phyloP scores from a whole-genome alignment of 2,329 filamentous ascomycete species.

The Penicillium sp. region DNA sequence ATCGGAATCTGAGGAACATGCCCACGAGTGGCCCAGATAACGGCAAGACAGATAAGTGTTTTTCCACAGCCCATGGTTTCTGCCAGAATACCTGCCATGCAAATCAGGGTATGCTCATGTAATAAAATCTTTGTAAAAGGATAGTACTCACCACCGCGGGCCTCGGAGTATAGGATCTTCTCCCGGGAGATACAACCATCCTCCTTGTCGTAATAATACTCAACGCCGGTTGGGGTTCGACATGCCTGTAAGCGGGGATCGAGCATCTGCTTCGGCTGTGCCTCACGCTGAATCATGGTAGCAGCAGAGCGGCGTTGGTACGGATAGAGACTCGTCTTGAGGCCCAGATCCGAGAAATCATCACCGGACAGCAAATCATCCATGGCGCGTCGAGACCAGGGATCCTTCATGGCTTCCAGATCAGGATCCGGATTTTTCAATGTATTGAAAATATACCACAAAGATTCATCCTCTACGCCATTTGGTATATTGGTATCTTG shows the following conservation, averaged over 20 bases:
- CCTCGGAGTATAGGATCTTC: slow-evolving; percentile 70
- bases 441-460: slow-evolving; percentile 53
- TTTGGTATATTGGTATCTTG: slow-evolving; percentile 13
- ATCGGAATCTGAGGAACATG: slow-evolving; percentile 66
- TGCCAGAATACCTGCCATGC: slow-evolving; percentile 41
- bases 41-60: slow-evolving; percentile 77
- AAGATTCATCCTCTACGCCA: slow-evolving; percentile 40
- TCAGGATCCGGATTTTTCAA: slow-evolving; percentile 41
- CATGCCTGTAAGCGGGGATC: slow-evolving; percentile 69
- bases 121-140: neutral
- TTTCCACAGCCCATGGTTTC: slow-evolving; percentile 65
- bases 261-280: slow-evolving; percentile 59
- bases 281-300: slow-evolving; percentile 79
- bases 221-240: slow-evolving; percentile 57
- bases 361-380: slow-evolving; percentile 31
- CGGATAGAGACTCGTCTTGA: slow-evolving; percentile 63
- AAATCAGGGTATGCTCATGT: slow-evolving; percentile 1
- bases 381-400: slow-evolving; percentile 38
- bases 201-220: slow-evolving; percentile 69
- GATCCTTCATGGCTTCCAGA: slow-evolving; percentile 30
- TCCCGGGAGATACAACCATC: slow-evolving; percentile 61
- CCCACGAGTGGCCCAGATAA: slow-evolving; percentile 71
- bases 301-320: slow-evolving; percentile 80
- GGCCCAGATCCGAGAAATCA: slow-evolving; percentile 30
- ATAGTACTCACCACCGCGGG: slow-evolving; percentile 61